These are phyloP conservation scores for Geosmithia putterillii DNA, from an alignment of 2,329 filamentous ascomycete species.

Conservation along the genomic window DNA sequence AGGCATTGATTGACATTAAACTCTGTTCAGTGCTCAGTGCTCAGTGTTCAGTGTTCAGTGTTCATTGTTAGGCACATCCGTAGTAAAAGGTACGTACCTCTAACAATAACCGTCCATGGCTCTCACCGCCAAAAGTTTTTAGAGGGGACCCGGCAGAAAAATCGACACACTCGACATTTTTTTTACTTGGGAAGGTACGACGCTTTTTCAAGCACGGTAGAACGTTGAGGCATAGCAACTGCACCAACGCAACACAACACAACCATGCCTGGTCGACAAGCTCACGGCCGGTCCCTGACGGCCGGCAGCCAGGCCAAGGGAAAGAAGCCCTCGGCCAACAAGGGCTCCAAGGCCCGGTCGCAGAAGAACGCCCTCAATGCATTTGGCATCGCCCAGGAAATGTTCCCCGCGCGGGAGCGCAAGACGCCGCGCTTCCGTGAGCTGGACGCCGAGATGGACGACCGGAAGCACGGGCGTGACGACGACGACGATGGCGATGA, in stretches of 20 bases:
- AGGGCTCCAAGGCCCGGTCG: slow-evolving; percentile 31
- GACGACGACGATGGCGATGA: slow-evolving; percentile 23
- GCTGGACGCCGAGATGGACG: slow-evolving; percentile 32
- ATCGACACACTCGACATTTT: not conserved
- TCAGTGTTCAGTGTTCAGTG: too few relatives aligned
- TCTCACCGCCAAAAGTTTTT: slow-evolving; percentile 16
- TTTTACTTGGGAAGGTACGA: not conserved
- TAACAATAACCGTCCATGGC: slow-evolving; percentile 1
- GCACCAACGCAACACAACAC: not conserved
- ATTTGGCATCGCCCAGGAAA: slow-evolving; percentile 43
- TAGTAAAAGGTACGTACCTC: not conserved
- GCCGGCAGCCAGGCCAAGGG: slow-evolving; percentile 22
- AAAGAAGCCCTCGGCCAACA: slow-evolving; percentile 5
- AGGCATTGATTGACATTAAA: too few relatives aligned
- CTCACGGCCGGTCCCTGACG: slow-evolving; percentile 38
- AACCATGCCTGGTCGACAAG: slow-evolving; percentile 44
- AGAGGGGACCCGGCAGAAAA: slow-evolving; percentile 12
- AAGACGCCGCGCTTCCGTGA: slow-evolving; percentile 37
- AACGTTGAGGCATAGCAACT: not conserved
- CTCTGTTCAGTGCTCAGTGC: too few relatives aligned
- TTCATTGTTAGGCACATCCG: too few relatives aligned
- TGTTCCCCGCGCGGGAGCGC: slow-evolving; percentile 33
- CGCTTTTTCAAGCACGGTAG: not conserved
- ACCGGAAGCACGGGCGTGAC: slow-evolving; percentile 29
- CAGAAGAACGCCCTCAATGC: slow-evolving; percentile 41